Base-by-base conservation (phyloP, 2,329 filamentous ascomycete genomes). In the Diaporthe sp. region DNA sequence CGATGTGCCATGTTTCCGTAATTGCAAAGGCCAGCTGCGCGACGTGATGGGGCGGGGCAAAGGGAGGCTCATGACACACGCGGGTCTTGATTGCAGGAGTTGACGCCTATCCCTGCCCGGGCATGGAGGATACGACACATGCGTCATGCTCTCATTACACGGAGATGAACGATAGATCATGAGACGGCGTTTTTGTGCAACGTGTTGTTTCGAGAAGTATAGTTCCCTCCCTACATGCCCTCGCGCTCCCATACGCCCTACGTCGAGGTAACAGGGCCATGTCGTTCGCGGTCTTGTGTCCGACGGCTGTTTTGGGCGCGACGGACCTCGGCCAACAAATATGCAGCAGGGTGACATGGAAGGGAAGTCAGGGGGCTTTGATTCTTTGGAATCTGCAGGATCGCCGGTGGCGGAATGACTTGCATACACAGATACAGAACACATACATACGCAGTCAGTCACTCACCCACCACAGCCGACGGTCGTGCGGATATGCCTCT, bases 91-190 rank as follows among this genome's bases (percentile, higher is more conserved):
- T 71, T 72, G 61, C 53, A 68, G 61, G 61, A 72, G 59, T 51
- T 68, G 51, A 27, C 42, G 25, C 70, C 70, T 42, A 66, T 32
- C 47, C 70, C 61, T 72, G 63, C 32, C 32, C 44, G 27, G 50
- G 68, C 55, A 73, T 50, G 71, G 47, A 66, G n/a, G 63, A 68
- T 25, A 73, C 56, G 58, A 39, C 72, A 66, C 50, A 19, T 68
- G 73, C 66, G 55, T 50, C 44, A 70, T 72, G 35, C 58, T 51
- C 50, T 58, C 37, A 53, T 47, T 32, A 71, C 72, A 59, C 51
- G 72, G 68, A 74, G 72, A 66, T 68, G 72, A 71, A 71, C 71
- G 50, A 70, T 70, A 73, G 39, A 70, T 59, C 44, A 73, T 70
- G 44, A 71, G 68, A 73, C 50, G 71, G 71, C 58, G 65, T 70